Base-by-base conservation (phyloP, 164 flowering plant species). In the Nymphaea colorata region DNA sequence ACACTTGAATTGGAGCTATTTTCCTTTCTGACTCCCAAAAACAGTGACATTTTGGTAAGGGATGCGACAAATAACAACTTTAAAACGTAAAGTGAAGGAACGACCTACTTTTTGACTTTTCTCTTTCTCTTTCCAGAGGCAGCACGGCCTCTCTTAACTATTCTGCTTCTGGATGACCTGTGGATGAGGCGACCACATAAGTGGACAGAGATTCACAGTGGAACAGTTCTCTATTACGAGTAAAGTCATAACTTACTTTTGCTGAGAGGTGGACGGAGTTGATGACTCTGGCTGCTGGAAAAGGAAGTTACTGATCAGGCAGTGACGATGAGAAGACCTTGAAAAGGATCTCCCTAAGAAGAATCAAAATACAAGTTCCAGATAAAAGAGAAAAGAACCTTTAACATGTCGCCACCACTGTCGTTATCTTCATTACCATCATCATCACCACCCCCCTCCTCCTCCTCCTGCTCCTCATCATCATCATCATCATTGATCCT, bases 401-500 rank as follows among this genome's bases (percentile, higher is more conserved):
- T 51, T 5, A 15, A 51, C 10, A 51, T 51, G 57, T 51, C 57
- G 36, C 36, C 36, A 25, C 36, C 36, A 25, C 36, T 25, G 36
- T 25, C 36, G 36, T 25, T 25, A 25, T 25, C 36, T 25, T 25
- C 36, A 25, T 25, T 25, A 25, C 36, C 36, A 25, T 25, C 36
- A 25, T 1, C 36, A 25, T 25, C 36, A 25, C 36, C 36, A 25
- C 1, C 36, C 0, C 36, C 36, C 0, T 25, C 36, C 36, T 1
- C 36, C 36, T 25, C 36, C 36, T 25, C 36, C 36, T 25, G 0
- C 36, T 25, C 36, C 36, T 25, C 36, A 25, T 25, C 36, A 25
- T 25, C 36, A 25, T 8, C 57, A 69, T 57, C 84, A 25, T 68
- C 71, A 70, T 82, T 79, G 67, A 87, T 63, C 18, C 84, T 81